Evolutionary conservation across 2,329 filamentous ascomycete genomes (phyloP), one percentile per base, ranked within the genome.

Genomic region (Dichotomopilus funicola): DNA sequence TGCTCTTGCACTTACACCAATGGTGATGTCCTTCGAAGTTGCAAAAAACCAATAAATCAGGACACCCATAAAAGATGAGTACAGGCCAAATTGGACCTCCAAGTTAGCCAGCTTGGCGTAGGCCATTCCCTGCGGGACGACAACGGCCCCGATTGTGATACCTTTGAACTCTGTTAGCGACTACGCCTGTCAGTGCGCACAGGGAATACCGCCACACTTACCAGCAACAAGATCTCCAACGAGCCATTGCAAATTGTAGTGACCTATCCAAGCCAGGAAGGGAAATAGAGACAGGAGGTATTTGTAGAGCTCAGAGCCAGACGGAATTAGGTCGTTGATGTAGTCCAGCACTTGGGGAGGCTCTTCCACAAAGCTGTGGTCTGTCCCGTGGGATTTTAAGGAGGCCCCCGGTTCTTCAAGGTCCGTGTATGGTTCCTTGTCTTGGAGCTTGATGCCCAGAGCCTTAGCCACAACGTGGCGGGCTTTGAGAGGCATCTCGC

Each of bases 21-120:
- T 97, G 8, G 92, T 96, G 67, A 99, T 97, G 71, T 99, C 92
- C 69, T 97, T 99, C 11, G 92, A 96, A 0, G 94, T 99, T 37
- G 91, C 94, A 67, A 97, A 97, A 68, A 96, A 88, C 92, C 92
- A 97, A 73, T 99, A 99, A 59, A 96, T 79, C 60, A 96, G 71
- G 12, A 95, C 91, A 50, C 92, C 94, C 80, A 96, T 94, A 68
- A 99, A 97, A 0, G 92, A 96, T 0, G 92, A 94, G 72, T 95
- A 95, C 0, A 97, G 80, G 51, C 92, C 92, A 66, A 86, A 97
- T 67, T 97, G 79, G 5, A 87, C 81, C 0, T 82, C 78, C n/a
- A 97, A 78, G 58, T 86, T 80, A 45, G 92, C 92, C 33, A 97
- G 78, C 59, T 85, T 78, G 35, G 92, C 91, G 72, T 97, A 97